Evolutionary conservation across 1,284 basidiomycete species (phyloP).

Genomic region (Trichosporon sp.): DNA sequence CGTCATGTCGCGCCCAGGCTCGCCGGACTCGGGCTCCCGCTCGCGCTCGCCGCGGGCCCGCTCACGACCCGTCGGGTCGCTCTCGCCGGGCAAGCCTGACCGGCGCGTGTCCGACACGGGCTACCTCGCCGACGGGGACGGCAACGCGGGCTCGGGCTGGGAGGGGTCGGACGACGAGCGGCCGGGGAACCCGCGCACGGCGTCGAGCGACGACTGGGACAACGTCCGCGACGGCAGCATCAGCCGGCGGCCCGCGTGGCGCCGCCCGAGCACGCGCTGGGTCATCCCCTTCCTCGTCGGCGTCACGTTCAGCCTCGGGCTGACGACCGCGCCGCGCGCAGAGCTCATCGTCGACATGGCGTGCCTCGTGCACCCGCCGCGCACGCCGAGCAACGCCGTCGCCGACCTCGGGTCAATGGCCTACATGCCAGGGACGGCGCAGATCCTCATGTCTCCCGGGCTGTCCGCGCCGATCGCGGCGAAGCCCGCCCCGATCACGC

Average conservation of each 20-base stretch:
- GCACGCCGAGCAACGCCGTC: conserved; percentile 11
- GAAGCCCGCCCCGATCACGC: background rate
- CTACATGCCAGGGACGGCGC: background rate
- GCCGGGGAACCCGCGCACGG: background rate
- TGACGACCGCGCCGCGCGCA: conserved; percentile 39
- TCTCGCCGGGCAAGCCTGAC: background rate
- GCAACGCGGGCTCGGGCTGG: background rate
- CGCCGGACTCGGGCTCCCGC: background rate
- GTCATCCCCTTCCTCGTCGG: conserved; percentile 42
- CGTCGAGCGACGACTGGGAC: conserved; percentile 25
- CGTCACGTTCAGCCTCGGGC: conserved; percentile 36
- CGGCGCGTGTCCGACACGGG: background rate
- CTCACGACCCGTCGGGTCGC: background rate
- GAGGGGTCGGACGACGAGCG: background rate
- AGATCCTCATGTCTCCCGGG: background rate
- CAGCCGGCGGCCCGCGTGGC: conserved; percentile 35
- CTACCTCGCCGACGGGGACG: conserved; percentile 15
- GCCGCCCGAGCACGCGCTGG: conserved; percentile 40
- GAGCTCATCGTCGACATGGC: conserved; percentile 47
- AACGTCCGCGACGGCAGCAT: conserved; percentile 29
- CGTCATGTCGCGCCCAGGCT: background rate
- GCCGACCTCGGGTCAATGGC: background rate
- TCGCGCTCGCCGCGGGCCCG: background rate
- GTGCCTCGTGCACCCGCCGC: conserved; percentile 47
- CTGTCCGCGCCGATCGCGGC: background rate